phyloP scores from a whole-genome alignment of 73 alveolate species.

The Paramecium caudatum region DNA sequence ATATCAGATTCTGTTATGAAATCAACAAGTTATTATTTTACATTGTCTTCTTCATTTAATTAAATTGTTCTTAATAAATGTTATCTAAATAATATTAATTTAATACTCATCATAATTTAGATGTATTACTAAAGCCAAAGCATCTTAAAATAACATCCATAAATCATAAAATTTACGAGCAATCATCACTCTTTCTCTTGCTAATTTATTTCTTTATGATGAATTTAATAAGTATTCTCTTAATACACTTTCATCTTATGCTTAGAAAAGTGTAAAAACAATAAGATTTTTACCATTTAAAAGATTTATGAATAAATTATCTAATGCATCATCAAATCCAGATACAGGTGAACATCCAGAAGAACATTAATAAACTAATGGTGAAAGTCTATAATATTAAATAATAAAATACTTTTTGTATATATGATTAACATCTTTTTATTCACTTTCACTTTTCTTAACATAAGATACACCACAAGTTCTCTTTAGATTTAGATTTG shows the following conservation, averaged over 20 bases:
- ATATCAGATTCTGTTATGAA: slow-evolving; percentile 77
- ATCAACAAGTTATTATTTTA: slow-evolving; percentile 37
- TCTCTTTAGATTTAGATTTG: slow-evolving; percentile 79
- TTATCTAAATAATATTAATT: slow-evolving; percentile 48
- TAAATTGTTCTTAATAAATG: slow-evolving; percentile 37
- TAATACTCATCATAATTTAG: slow-evolving; percentile 70
- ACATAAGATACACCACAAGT: slow-evolving; percentile 92
- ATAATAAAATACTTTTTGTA: slow-evolving; percentile 53
- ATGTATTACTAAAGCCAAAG: slow-evolving; percentile 73
- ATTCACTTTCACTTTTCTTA: slow-evolving; percentile 79
- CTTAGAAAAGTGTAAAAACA: slow-evolving; percentile 74
- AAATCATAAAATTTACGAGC: slow-evolving; percentile 52
- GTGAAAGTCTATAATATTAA: slow-evolving; percentile 52
- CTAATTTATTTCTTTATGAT: slow-evolving; percentile 63
- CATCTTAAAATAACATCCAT: slow-evolving; percentile 78
- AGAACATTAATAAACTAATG: slow-evolving; percentile 72
- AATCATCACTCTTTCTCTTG: slow-evolving; percentile 67
- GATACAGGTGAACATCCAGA: slow-evolving; percentile 49
- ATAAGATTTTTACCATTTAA: slow-evolving; percentile 48
- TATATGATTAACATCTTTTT: slow-evolving; percentile 77
- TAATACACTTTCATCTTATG: slow-evolving; percentile 77
- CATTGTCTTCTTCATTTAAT: slow-evolving; percentile 52
- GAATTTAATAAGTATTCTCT: slow-evolving; percentile 77
- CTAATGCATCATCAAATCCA: slow-evolving; percentile 64
- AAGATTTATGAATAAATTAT: slow-evolving; percentile 27